Evolutionary conservation across 306 rosid species (phyloP).

Genomic region (Betula pendula): DNA sequence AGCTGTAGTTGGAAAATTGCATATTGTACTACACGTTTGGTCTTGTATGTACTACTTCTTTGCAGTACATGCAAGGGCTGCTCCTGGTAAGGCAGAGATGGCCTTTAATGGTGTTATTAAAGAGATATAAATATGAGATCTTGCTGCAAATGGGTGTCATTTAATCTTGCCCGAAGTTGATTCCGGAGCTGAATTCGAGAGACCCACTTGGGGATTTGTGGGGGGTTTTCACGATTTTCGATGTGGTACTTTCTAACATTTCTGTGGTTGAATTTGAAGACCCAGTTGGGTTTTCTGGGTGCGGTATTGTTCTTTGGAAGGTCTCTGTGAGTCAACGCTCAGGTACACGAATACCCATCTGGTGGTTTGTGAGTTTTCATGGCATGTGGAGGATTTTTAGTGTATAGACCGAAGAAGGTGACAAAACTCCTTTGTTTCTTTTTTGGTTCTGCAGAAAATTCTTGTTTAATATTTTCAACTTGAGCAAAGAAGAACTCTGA

Average conservation of each 20-base stretch:
- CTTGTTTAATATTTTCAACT: background rate
- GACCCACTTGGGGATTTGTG: conserved; percentile 3
- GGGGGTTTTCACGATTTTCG: conserved; percentile 20
- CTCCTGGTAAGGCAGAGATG: background rate
- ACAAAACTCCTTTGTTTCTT: background rate
- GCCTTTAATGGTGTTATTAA: background rate
- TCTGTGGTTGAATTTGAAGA: background rate
- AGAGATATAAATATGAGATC: conserved; percentile 4
- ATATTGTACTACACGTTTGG: no score
- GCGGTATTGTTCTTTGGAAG: background rate
- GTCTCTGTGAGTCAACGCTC: conserved; percentile 19
- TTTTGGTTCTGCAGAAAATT: background rate
- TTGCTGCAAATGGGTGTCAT: conserved; percentile 2
- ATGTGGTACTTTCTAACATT: background rate
- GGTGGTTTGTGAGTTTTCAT: background rate
- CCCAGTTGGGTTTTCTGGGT: background rate
- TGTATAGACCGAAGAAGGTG: conserved; percentile 1
- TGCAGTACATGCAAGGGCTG: conserved; percentile 37
- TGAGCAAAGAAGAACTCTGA: background rate
- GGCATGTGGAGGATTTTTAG: conserved; percentile 1
- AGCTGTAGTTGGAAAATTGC: no score
- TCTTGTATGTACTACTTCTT: no score
- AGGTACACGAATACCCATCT: background rate
- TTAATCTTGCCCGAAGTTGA: background rate
- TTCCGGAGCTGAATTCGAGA: background rate